These are phyloP conservation scores for Boletus edulis DNA, from an alignment of 768 basidiomycete genomes.

Conservation along the genomic window DNA sequence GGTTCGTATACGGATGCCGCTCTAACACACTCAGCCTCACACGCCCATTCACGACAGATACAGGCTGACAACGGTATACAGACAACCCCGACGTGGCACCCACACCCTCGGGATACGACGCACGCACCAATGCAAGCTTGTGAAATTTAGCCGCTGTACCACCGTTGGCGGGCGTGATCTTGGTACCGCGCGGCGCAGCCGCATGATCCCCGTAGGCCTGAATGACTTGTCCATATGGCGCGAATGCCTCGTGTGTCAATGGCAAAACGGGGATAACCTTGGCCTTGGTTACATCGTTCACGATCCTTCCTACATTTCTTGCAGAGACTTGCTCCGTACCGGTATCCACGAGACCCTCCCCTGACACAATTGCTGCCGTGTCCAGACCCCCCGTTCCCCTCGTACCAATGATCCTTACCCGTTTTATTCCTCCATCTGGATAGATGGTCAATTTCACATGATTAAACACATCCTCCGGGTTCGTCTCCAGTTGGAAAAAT, in stretches of 20 bases:
- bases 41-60: slow-evolving; percentile 41
- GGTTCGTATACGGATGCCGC: slow-evolving; percentile 85
- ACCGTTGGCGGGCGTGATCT: slow-evolving; percentile 80
- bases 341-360: neutral
- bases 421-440: slow-evolving; percentile 95
- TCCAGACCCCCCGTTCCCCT: slow-evolving; percentile 34
- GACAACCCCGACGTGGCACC: slow-evolving; percentile 70
- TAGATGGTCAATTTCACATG: slow-evolving; percentile 88
- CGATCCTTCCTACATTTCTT: neutral
- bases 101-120: slow-evolving; percentile 58
- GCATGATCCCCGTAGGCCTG: slow-evolving; percentile 76
- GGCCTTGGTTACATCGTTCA: slow-evolving; percentile 11
- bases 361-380: slow-evolving; percentile 9
- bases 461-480: slow-evolving; percentile 57
- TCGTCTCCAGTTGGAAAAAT: slow-evolving; percentile 78
- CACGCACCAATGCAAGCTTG: slow-evolving; percentile 71
- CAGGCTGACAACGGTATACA: slow-evolving; percentile 77
- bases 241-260: slow-evolving; percentile 83
- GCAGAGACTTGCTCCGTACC: neutral
- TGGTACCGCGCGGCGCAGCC: slow-evolving; percentile 64
- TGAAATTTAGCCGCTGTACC: slow-evolving; percentile 94
- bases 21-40: slow-evolving; percentile 76
- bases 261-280: slow-evolving; percentile 54
- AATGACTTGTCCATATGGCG: slow-evolving; percentile 86
- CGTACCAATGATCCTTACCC: slow-evolving; percentile 78